Conservation (phyloP, 208 protist genomes). For the Trypanosoma lewisi region DNA sequence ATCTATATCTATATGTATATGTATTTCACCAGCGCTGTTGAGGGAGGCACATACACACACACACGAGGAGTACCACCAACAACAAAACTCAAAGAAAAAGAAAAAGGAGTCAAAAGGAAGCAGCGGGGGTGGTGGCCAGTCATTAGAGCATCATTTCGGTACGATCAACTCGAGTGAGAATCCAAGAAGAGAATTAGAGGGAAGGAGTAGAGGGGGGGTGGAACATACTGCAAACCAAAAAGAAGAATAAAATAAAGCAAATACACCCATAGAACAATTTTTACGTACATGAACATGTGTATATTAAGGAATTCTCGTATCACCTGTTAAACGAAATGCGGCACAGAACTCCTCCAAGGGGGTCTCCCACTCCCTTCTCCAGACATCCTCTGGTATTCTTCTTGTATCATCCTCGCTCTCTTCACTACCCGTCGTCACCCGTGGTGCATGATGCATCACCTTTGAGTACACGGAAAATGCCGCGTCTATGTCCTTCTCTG, state of each 20-base stretch:
- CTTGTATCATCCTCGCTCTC: not conserved
- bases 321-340: constrained; percentile 36
- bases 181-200: no score
- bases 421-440: not conserved
- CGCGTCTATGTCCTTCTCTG: constrained; percentile 36
- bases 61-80: no score
- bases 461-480: constrained; percentile 38
- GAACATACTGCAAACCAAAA: not conserved
- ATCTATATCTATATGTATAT: not conserved
- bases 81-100: no score
- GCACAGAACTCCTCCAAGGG: constrained; percentile 52
- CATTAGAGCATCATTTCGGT: no score
- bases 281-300: not conserved
- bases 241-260: constrained; percentile 14
- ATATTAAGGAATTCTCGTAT: constrained; percentile 24
- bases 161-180: no score
- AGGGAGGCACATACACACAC: no score
- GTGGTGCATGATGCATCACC: constrained; percentile 20
- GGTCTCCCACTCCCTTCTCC: constrained; percentile 42
- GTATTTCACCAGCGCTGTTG: not conserved
- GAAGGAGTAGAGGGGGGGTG: not conserved
- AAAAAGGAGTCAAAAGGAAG: no score
- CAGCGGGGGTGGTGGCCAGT: no score
- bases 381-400: constrained; percentile 23
- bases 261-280: constrained; percentile 16